Conservation (phyloP, 768 basidiomycete genomes). For the Lentinula edodes region DNA sequence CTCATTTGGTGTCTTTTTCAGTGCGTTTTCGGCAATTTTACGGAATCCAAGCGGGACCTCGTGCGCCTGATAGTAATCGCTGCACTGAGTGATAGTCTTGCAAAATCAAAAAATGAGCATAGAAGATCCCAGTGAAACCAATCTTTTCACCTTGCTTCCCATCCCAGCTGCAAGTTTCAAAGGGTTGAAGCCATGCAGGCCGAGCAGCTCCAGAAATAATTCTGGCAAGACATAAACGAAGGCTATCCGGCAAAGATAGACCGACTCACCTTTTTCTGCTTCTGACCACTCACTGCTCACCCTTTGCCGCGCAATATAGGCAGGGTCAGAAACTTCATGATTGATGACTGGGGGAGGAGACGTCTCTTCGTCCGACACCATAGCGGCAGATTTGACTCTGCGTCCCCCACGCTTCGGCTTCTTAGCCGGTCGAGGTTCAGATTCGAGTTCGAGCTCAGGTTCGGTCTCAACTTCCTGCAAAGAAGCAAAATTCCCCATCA, state of each 20-base stretch:
- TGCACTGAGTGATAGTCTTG: constrained; percentile 33
- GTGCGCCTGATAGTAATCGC: constrained; percentile 44
- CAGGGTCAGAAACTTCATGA: constrained; percentile 14
- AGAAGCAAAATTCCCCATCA: neutral
- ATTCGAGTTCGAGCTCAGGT: constrained; percentile 12
- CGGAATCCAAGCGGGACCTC: constrained; percentile 33
- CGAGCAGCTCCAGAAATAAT: constrained; percentile 49
- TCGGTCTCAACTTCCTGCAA: constrained; percentile 11
- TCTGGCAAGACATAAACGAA: constrained; percentile 21
- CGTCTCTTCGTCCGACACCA: constrained; percentile 27
- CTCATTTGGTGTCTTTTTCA: neutral
- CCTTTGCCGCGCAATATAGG: constrained; percentile 21
- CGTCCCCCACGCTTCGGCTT: constrained; percentile 33
- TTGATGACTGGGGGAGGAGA: constrained; percentile 12
- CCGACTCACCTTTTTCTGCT: constrained; percentile 55
- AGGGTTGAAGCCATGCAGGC: constrained; percentile 62
- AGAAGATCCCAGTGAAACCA: neutral
- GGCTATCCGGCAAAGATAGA: neutral
- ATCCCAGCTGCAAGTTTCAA: constrained; percentile 65
- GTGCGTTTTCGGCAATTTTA: constrained; percentile 25
- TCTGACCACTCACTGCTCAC: constrained; percentile 48
- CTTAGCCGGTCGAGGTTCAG: constrained; percentile 32
- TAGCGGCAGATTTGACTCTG: constrained; percentile 35
- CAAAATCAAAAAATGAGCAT: neutral
- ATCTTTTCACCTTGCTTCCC: constrained; percentile 47